phyloP scores from a whole-genome alignment of 208 protist species.

The Porcisia deanei region DNA sequence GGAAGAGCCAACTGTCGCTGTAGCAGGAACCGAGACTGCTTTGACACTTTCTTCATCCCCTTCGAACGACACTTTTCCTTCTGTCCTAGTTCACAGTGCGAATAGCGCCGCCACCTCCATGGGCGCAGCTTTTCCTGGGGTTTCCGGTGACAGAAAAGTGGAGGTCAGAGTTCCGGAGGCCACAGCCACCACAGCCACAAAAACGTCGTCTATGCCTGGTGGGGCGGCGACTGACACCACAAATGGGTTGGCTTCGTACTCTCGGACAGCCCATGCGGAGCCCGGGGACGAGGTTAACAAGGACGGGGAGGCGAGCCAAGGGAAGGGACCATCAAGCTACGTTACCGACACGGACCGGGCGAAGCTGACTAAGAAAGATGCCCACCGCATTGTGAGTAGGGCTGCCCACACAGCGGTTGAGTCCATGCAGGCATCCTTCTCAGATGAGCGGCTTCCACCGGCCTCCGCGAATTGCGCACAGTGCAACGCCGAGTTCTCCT shows the following conservation, averaged over 20 bases:
- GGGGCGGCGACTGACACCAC: background rate
- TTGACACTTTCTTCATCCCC: background rate
- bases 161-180: background rate
- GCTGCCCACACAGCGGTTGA: background rate
- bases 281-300: background rate
- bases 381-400: background rate
- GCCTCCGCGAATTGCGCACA: conserved; percentile 43
- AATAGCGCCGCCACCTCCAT: background rate
- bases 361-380: background rate
- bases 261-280: background rate
- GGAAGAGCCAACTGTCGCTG: background rate
- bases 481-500: conserved; percentile 67
- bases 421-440: conserved; percentile 10
- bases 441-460: conserved; percentile 46
- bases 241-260: background rate
- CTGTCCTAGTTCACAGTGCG: background rate
- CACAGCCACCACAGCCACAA: background rate
- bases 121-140: background rate
- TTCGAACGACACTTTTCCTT: background rate
- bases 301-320: background rate
- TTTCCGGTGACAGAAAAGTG: no score
- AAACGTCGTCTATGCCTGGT: background rate
- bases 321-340: background rate
- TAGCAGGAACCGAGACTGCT: background rate
- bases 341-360: background rate